Base-by-base conservation (phyloP, 352 stramenopile genomes). In the Globisporangium splendens region DNA sequence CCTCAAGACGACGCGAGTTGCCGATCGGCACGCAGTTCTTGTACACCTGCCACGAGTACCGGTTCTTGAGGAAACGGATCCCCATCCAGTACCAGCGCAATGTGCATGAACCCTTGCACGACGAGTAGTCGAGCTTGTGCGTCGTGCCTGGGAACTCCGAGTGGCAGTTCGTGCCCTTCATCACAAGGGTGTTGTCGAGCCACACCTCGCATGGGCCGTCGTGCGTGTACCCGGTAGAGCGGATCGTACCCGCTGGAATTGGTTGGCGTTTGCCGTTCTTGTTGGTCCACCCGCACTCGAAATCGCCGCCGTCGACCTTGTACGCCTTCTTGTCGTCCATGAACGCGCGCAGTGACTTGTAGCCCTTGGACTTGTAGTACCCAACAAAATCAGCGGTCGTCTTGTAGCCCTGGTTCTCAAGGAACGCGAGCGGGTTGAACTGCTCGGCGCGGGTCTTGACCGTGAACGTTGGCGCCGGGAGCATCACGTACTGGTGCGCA, bases 1-100 rank as follows among this genome's bases (percentile, higher is more conserved):
- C 41, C 15, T 28, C 54, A 35, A 50, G 41, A n/a, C 55, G 31
- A 33, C 55, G 55, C 33, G 54, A 43, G 1, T 18, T 46, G 3
- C n/a, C 28, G 21, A 61, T 4, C 11, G 38, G 15, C 35, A 61
- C 65, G 31, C 75, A 83, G 2, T 70, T 68, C 68, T 85, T 83
- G 65, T 85, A 85, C 17, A 85, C 56, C 62, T 85, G 72, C 75
- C 75, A 85, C 60, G 72, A 85, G 61, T 77, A 79, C 54, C 56
- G 61, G 46, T 73, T 73, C 28, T 82, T 69, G 18, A 77, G 61
- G 59, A 72, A 79, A 24, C 70, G 70, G 17, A 76, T 59, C 8
- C 68, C 68, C 42, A 79, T 48, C 65, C 68, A 79, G 68, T 65
- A 79, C 71, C 71, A 79, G 44, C 63, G 63, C 21, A 79, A 60